Base-by-base conservation (phyloP, 331 rosid genomes). In the Saraca asoca region DNA sequence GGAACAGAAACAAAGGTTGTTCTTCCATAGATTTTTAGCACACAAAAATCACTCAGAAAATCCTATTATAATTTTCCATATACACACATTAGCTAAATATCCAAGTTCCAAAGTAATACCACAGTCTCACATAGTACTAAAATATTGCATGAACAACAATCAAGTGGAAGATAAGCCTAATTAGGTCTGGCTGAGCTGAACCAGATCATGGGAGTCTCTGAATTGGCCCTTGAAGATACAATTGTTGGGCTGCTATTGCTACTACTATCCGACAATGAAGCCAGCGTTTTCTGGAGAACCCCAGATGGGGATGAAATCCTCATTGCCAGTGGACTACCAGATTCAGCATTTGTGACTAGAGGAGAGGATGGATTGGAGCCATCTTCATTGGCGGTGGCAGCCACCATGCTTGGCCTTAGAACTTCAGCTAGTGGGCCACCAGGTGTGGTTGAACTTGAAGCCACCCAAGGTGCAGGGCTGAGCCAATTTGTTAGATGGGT, bases 381-480 rank as follows among this genome's bases (percentile, higher is more conserved):
- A 2, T 75, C 75, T 6, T 81, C 81, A 0, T 70, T 75, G 19
- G 84, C 31, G 31, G 31, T 45, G 3, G 71, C 51, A 13, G 78
- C 62, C 13, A 75, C 68, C 0, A 65, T 58, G 79, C 87, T 81
- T n/a, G 92, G 82, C 61, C 85, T 81, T 9, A 90, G 56, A 66
- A 87, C 96, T 77, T 90, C 96, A 45, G 88, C 96, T 37, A 90
- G 72, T 59, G 96, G 96, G 8, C 90, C 90, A 8, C 96, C 96
- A 5, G 78, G 88, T 14, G 81, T 58, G 3, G 31, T 24, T 24
- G 31, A 24, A n/a, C 79, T 58, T 41, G 86, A 60, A 60, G 67
- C 70, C 38, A 60, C 78, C 88, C 86, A 83, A 17, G 81, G 48
- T 48, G 81, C 11, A 45, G 91, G 82, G 38, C 69, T 56, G 35